These are phyloP conservation scores for Pleoardoris graminearum DNA, from an alignment of 2,329 filamentous ascomycete species.

Conservation along the genomic window DNA sequence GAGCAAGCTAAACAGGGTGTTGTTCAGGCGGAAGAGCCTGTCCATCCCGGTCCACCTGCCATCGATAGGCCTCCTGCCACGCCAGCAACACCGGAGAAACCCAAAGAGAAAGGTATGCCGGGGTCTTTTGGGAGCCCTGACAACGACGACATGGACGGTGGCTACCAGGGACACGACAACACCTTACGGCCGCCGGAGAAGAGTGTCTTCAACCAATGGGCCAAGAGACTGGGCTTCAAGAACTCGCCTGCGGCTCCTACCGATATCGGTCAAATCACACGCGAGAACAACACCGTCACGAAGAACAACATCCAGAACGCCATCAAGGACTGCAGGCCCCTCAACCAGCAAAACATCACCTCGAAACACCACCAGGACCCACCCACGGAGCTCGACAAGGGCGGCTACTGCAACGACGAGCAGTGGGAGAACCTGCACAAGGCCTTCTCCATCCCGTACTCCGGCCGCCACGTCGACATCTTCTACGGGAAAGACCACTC, in stretches of 20 bases:
- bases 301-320: constrained; percentile 43
- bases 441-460: constrained; percentile 41
- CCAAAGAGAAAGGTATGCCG: constrained; percentile 34
- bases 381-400: constrained; percentile 41
- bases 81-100: constrained; percentile 30
- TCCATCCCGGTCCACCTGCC: not conserved
- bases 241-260: constrained; percentile 26
- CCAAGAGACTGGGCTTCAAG: constrained; percentile 44
- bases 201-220: constrained; percentile 41
- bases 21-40: constrained; percentile 24
- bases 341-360: constrained; percentile 38
- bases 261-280: constrained; percentile 40
- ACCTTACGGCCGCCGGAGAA: constrained; percentile 23
- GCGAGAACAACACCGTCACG: constrained; percentile 40
- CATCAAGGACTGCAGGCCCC: constrained; percentile 43
- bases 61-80: not conserved
- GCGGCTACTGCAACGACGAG: constrained; percentile 44
- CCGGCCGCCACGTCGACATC: constrained; percentile 39
- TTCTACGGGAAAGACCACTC: constrained; percentile 41
- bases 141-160: constrained; percentile 28
- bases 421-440: constrained; percentile 45
- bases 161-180: constrained; percentile 24
- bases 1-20: constrained; percentile 35
- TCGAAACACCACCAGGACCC: constrained; percentile 42
- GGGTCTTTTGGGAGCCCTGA: constrained; percentile 45